Evolutionary conservation across 2,329 filamentous ascomycete genomes (phyloP), one percentile per base, ranked within the genome.

Genomic region (Colletotrichum limetticola): DNA sequence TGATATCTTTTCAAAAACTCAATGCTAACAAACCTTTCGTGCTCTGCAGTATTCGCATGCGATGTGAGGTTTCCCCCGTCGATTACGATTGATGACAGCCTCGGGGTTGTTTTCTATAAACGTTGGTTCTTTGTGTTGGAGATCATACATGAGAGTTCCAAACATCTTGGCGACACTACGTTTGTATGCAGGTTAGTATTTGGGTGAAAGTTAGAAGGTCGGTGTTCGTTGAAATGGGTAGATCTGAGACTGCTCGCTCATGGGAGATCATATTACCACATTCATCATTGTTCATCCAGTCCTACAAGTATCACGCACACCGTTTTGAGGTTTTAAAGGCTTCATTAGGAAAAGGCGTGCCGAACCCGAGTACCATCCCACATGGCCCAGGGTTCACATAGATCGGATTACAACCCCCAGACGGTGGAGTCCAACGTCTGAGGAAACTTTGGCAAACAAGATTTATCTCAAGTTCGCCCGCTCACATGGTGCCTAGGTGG

Each of bases 81-180:
- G 55, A 30, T 70, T 70, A 0, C 67, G 53, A 1, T 70, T 70
- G 1, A 70, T 66, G 7, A 66, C 67, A 3, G 53, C 42, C 16
- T 70, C 67, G 7, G 67, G 28, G 4, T 55, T 66, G 16, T 70
- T 70, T 30, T 70, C 55, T 11, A 70, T 42, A 12, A 70, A 70
- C 0, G 60, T 70, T 4, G 61, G 67, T 30, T 70, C 67, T 19
- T 70, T 59, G 11, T 70, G 67, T 12, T 53, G 60, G 1, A 70
- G 6, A 37, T 65, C 67, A 66, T 70, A 70, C 53, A 70, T 65
- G 28, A 70, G n/a, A 24, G 67, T 70, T 5, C 67, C 67, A 46
- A 70, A 70, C 67, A 70, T 70, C 35, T 64, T 64, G 26, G 28
- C 12, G 52, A 37, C 35, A 37, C 11, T 12, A 5, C 5, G 12